Evolutionary conservation across 2,329 filamentous ascomycete species (phyloP).

Genomic region (Colletotrichum sojae): DNA sequence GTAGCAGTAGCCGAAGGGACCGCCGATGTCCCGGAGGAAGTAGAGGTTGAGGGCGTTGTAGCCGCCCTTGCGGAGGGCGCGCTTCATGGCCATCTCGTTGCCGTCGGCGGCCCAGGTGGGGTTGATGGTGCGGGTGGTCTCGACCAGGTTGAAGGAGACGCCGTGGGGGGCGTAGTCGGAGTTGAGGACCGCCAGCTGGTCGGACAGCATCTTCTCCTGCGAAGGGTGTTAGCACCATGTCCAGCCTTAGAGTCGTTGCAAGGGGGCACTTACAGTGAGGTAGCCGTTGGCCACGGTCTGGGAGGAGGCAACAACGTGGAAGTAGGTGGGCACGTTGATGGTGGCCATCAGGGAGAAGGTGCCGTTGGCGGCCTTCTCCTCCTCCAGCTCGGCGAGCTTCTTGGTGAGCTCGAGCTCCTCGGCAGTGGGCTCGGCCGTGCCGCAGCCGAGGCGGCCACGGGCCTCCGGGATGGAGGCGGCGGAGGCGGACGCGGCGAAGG

Average conservation of each 20-base stretch:
- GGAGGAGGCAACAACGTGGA: conserved; percentile 54
- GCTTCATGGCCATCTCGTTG: conserved; percentile 60
- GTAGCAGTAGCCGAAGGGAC: conserved; percentile 62
- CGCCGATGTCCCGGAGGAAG: conserved; percentile 55
- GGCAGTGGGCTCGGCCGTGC: not conserved
- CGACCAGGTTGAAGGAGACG: conserved; percentile 60
- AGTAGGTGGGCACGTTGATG: conserved; percentile 56
- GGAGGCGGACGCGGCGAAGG: conserved; percentile 22
- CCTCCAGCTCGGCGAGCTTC: conserved; percentile 42
- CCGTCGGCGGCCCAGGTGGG: conserved; percentile 59
- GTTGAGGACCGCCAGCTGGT: conserved; percentile 63
- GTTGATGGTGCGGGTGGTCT: conserved; percentile 63
- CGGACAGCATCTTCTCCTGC: conserved; percentile 52
- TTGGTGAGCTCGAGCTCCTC: conserved; percentile 33
- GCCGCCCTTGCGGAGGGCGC: conserved; percentile 59
- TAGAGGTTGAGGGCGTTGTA: conserved; percentile 62
- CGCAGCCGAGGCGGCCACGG: conserved; percentile 10
- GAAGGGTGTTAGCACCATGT: not conserved
- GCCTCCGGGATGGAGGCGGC: not conserved
- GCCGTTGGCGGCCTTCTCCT: conserved; percentile 15
- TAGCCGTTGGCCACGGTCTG: conserved; percentile 50
- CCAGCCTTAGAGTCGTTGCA: too few species aligned
- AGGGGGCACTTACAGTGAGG: conserved; percentile 49
- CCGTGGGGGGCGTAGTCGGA: conserved; percentile 58
- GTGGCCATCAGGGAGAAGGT: conserved; percentile 43